Base-by-base conservation (phyloP, 2,329 filamentous ascomycete genomes). In the Neopestalotiopsis sp. region DNA sequence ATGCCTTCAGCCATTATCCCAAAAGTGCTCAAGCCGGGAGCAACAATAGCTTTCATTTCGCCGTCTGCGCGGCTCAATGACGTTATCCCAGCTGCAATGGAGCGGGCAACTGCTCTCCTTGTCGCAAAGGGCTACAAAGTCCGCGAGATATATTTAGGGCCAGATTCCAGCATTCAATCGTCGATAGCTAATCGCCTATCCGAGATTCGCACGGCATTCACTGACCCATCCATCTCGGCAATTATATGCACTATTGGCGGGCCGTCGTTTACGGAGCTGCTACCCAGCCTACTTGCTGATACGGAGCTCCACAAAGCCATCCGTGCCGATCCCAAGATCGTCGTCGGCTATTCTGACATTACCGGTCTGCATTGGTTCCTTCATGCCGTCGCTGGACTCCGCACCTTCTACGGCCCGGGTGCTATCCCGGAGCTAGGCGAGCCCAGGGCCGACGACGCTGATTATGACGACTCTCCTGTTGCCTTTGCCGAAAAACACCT, bases 381-480 rank as follows among this genome's bases (percentile, higher is more conserved):
- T 42, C 69, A 81, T 69, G 77, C 77, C 1, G 32, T 75, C 12
- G 75, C 79, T 0, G 82, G 82, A 0, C 73, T 84, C 45, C 80
- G 81, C 56, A 83, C 82, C 4, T 84, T 84, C 66, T 84, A 84
- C 72, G 82, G 82, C 0, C 82, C 82, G 2, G 76, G 79, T 3
- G 73, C 78, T 1, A 76, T 83, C 61, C 74, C 80, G 1, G 81
- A 84, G 69, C 79, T 84, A 0, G 80, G 80, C 38, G 79, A 78
- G 40, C 62, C 72, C 1, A 70, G 75, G 0, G 45, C 69, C 5
- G 70, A 74, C 2, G 72, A 77, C 14, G 74, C 75, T 5, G 64
- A 68, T 2, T 75, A 78, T 24, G 74, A 76, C 13, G 65, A 69
- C 2, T 76, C 76, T 2, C 67, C 80, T 6, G 72, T 81, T 4